Percentiles rank a stretch among this genome's conserved stretches.
phyloP scores from a whole-genome alignment of 768 basidiomycete species.

The Mycena latifolia region DNA sequence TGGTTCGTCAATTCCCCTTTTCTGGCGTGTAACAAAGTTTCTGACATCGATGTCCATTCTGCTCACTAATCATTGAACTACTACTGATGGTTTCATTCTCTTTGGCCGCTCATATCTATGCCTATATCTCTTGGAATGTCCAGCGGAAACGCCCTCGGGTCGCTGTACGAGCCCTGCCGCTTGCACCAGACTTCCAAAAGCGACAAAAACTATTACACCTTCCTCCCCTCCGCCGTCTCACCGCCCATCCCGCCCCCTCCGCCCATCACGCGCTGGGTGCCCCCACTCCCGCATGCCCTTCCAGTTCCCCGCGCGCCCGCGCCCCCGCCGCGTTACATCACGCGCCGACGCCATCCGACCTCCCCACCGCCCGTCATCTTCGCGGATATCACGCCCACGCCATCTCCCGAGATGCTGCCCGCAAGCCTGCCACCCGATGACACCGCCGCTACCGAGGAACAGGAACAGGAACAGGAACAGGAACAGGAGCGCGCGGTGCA shows the following conservation, averaged over 20 bases:
- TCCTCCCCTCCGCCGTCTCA: conserved; percentile 28
- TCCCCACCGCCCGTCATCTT: conserved; percentile 6
- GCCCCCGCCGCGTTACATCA: background rate
- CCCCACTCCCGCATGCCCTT: background rate
- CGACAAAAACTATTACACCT: conserved; percentile 16
- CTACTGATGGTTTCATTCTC: too few species aligned
- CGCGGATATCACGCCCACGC: conserved; percentile 25
- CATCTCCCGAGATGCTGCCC: conserved; percentile 13
- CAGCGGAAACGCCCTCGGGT: conserved; percentile 19
- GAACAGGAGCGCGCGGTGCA: too few species aligned
- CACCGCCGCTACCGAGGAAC: too few species aligned
- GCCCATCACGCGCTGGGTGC: background rate
- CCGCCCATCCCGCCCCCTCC: conserved; percentile 13
- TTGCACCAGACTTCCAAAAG: background rate
- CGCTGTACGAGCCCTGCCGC: background rate
- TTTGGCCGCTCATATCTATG: too few species aligned
- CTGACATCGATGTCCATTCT: background rate
- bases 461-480: too few species aligned
- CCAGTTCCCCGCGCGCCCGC: background rate
- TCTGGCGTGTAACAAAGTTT: background rate
- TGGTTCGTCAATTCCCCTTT: background rate
- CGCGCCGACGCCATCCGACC: conserved; percentile 11
- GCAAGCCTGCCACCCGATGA: background rate
- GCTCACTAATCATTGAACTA: too few species aligned
- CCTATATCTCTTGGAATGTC: too few species aligned